Evolutionary conservation across 2,329 filamentous ascomycete species (phyloP).

Genomic region (Trichoderma koningii): DNA sequence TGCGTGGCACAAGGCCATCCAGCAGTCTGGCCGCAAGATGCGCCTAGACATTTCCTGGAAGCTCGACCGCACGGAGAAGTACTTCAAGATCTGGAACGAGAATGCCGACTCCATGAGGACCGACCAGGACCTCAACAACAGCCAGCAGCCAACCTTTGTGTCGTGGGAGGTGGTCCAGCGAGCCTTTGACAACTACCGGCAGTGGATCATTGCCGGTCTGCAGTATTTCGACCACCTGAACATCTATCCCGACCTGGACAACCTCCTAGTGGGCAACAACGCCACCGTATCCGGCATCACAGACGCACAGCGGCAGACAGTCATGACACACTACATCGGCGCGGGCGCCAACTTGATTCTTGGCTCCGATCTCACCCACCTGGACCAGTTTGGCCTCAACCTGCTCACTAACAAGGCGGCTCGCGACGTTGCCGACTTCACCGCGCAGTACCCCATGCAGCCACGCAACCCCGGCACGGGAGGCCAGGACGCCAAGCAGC

Average conservation of each 20-base stretch:
- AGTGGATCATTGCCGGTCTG: conserved; percentile 30
- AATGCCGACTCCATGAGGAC: conserved; percentile 31
- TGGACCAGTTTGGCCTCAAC: conserved; percentile 28
- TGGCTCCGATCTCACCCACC: conserved; percentile 29
- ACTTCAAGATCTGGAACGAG: conserved; percentile 30
- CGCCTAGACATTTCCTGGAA: conserved; percentile 32
- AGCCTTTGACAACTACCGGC: conserved; percentile 32
- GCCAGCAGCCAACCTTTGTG: conserved; percentile 25
- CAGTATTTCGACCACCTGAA: conserved; percentile 27
- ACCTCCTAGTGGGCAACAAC: conserved; percentile 29
- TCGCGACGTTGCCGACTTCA: conserved; percentile 29
- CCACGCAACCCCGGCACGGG: conserved; percentile 30
- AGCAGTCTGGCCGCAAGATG: conserved; percentile 29
- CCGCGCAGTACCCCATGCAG: conserved; percentile 30
- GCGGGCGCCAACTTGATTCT: conserved; percentile 30
- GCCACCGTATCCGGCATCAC: conserved; percentile 28
- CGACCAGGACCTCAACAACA: conserved; percentile 33
- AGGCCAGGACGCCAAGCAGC: conserved; percentile 30
- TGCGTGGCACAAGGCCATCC: conserved; percentile 31
- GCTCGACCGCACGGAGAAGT: conserved; percentile 30
- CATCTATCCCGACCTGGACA: conserved; percentile 31
- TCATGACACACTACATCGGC: conserved; percentile 32
- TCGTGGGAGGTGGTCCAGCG: conserved; percentile 29
- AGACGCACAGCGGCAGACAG: conserved; percentile 29
- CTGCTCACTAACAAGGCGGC: conserved; percentile 29